Conservation (phyloP, 1,139 yeast species). For the Suhomyces wounanorum region DNA sequence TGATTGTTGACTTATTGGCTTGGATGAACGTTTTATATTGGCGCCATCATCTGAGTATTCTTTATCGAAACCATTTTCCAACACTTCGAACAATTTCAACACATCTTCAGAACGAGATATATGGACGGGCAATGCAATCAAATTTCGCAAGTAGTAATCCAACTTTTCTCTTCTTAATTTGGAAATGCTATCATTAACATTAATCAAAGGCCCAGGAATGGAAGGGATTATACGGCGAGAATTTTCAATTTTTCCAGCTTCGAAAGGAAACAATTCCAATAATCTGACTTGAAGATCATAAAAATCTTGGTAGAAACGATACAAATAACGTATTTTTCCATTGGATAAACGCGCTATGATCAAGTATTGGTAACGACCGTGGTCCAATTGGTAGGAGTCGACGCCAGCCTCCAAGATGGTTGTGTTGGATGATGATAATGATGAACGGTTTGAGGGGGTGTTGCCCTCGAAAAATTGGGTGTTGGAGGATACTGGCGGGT, state of each 20-base stretch:
- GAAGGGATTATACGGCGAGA: slow-evolving; percentile 79
- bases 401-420: slow-evolving; percentile 66
- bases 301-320: slow-evolving; percentile 93
- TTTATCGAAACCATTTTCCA: slow-evolving; percentile 63
- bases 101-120: slow-evolving; percentile 74
- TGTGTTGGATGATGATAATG: slow-evolving; percentile 36
- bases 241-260: slow-evolving; percentile 85
- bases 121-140: slow-evolving; percentile 74
- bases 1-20: slow-evolving; percentile 44
- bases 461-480: slow-evolving; percentile 43
- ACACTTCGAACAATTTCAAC: slow-evolving; percentile 66
- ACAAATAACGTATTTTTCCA: slow-evolving; percentile 69
- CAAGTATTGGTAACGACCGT: slow-evolving; percentile 88
- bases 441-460: slow-evolving; percentile 31
- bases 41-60: slow-evolving; percentile 30
- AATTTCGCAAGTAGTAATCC: slow-evolving; percentile 76
- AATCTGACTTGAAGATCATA: slow-evolving; percentile 89
- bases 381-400: slow-evolving; percentile 78
- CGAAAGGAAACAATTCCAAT: slow-evolving; percentile 83
- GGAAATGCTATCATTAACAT: slow-evolving; percentile 86
- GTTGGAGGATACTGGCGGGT: slow-evolving; percentile 36
- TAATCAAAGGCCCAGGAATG: slow-evolving; percentile 94
- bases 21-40: slow-evolving; percentile 30
- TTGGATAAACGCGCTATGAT: slow-evolving; percentile 69
- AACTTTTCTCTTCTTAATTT: slow-evolving; percentile 82